phyloP scores from a whole-genome alignment of 257 asterid species.

The Fraxinus cuspidata region DNA sequence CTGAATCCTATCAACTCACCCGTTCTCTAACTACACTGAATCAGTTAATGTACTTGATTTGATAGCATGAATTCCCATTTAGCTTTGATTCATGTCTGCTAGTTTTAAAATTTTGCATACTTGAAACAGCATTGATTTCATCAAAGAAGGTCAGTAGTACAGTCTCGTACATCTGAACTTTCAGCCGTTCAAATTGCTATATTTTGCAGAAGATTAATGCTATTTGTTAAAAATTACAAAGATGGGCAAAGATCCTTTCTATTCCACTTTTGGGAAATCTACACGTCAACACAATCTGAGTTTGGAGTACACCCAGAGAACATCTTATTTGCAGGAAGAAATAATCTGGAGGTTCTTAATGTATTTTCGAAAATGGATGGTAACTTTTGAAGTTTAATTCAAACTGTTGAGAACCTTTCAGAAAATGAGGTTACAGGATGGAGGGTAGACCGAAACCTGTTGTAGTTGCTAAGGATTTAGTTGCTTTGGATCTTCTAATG shows the following conservation, averaged over 20 bases:
- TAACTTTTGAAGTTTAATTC: conserved; percentile 11
- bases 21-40: not conserved
- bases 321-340: conserved; percentile 6
- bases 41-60: not conserved
- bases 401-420: too few species aligned
- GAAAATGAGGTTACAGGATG: not conserved
- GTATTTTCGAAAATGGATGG: not conserved
- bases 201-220: not conserved
- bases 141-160: not conserved
- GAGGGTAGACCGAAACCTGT: not conserved
- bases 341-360: not conserved
- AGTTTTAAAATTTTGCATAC: not conserved
- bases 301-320: not conserved
- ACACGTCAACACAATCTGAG: not conserved
- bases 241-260: not conserved
- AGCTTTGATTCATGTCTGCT: not conserved
- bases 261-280: not conserved
- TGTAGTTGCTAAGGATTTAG: too few species aligned
- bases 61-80: not conserved
- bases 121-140: not conserved
- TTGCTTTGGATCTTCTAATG: too few species aligned
- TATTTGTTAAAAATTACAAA: conserved; percentile 1
- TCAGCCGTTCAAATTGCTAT: not conserved
- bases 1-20: not conserved
- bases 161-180: not conserved